Percentiles rank a stretch among this genome's conserved stretches.
These are phyloP conservation scores for Nicotiana knightiana DNA, from an alignment of 257 asterid species.

Conservation along the genomic window DNA sequence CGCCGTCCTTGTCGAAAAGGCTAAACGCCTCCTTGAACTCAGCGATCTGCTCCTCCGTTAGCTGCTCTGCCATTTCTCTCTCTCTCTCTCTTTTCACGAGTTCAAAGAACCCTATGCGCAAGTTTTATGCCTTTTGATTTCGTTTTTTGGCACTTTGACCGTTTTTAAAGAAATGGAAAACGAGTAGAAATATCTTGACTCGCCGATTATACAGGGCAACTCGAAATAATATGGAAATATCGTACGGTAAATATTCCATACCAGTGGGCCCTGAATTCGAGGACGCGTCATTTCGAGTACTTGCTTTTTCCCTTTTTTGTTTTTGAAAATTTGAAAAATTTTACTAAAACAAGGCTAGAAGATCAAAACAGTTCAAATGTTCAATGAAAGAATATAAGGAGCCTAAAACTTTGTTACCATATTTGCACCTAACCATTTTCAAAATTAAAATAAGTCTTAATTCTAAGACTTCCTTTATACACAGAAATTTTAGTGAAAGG, in stretches of 20 bases:
- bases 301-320: not conserved
- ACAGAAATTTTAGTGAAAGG: no score
- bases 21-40: constrained; percentile 41
- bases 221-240: constrained; percentile 6
- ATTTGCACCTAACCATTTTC: no score
- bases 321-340: not conserved
- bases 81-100: not conserved
- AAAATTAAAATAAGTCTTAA: no score
- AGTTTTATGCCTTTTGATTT: not conserved
- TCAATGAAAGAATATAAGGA: no score
- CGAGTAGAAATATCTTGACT: constrained; percentile 6
- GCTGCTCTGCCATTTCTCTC: constrained; percentile 26
- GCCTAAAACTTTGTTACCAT: no score
- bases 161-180: not conserved
- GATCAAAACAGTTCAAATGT: not conserved
- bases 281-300: not conserved
- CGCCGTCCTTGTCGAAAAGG: constrained; percentile 38
- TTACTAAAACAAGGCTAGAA: not conserved
- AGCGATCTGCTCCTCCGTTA: constrained; percentile 37
- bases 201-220: not conserved
- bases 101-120: not conserved
- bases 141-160: not conserved
- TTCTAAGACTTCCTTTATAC: no score
- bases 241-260: constrained; percentile 5
- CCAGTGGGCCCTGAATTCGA: not conserved